Evolutionary conservation across 176 grass and related monocot genomes (phyloP), one percentile per base, ranked within the genome.

Genomic region (Canna indica): DNA sequence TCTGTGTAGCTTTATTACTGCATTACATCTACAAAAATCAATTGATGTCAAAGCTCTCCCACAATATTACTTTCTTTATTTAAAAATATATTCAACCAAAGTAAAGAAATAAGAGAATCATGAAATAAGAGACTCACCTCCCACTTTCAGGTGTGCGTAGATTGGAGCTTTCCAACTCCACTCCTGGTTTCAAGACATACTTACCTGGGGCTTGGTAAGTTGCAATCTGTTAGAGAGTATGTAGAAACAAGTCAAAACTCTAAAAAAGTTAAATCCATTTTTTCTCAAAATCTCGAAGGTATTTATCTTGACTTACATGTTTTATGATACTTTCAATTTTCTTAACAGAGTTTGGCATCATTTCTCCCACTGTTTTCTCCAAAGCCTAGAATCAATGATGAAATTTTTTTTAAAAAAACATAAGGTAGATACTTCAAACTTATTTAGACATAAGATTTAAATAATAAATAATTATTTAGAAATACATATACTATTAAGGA

Each of bases 331-430:
- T 84, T 48, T 94, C 90, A 76, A 99, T 86, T 79, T 85, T 99
- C 78, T 94, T 94, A 35, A 76, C 64, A 30, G 73, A 73, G 58
- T 82, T 87, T 53, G 95, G 77, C 73, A 94, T 69, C 82, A 61
- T 67, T 69, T 88, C 82, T 77, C 79, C 87, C 69, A 80, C 86
- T 83, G 87, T 87, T 84, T 90, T 99, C 69, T 94, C 95, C 84
- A 99, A 84, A 60, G 77, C 95, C 95, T 99, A 58, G 47, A 87
- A 67, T 31, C 7, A 1, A 47, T n/a, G 20, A 69, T 61, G 47
- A 64, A 46, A 28, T 46, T 26, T n/a, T n/a, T n/a, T n/a, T n/a
- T 12, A 54, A n/a, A 54, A 6, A 24, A 54, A 54, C 20, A 16
- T 18, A 54, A 54, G 50, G 8, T 3, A 7, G 22, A 54, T 6